Conservation (phyloP, 73 alveolate species). For the Blepharisma japonicum region DNA sequence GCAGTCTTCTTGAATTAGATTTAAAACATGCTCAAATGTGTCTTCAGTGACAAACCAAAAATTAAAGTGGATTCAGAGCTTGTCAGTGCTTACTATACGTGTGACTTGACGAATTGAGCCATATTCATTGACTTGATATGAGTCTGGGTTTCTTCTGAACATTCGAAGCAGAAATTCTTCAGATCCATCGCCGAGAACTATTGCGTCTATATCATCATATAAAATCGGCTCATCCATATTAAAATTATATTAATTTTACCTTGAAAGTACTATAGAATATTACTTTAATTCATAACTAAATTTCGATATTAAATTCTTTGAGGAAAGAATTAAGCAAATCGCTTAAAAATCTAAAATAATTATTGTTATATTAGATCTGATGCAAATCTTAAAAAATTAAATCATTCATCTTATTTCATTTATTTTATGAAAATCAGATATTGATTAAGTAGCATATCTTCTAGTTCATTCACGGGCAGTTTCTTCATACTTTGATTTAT, state of each 20-base stretch:
- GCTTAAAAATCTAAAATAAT: too few species aligned
- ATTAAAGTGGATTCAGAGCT: constrained; percentile 4
- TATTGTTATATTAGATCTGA: too few species aligned
- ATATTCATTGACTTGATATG: constrained; percentile 2
- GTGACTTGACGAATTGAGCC: background rate
- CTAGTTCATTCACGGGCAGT: constrained; percentile 69
- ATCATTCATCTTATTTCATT: too few species aligned
- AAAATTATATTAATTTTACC: too few species aligned
- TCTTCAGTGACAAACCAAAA: background rate
- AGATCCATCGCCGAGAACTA: constrained; percentile 18
- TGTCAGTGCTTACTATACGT: constrained; percentile 1
- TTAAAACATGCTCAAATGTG: background rate
- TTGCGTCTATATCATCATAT: constrained; percentile 15
- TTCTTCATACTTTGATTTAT: constrained; percentile 47
- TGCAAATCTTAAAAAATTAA: too few species aligned
- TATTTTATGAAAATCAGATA: too few species aligned
- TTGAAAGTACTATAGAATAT: too few species aligned
- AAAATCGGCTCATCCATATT: background rate
- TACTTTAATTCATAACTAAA: too few species aligned
- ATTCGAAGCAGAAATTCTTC: constrained; percentile 5
- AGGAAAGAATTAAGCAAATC: too few species aligned
- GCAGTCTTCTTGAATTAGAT: background rate
- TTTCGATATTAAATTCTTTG: too few species aligned
- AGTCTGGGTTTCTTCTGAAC: background rate
- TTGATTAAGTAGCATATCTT: too few species aligned